Conservation (phyloP, 345 rosid species). For the Rhizophora apiculata region DNA sequence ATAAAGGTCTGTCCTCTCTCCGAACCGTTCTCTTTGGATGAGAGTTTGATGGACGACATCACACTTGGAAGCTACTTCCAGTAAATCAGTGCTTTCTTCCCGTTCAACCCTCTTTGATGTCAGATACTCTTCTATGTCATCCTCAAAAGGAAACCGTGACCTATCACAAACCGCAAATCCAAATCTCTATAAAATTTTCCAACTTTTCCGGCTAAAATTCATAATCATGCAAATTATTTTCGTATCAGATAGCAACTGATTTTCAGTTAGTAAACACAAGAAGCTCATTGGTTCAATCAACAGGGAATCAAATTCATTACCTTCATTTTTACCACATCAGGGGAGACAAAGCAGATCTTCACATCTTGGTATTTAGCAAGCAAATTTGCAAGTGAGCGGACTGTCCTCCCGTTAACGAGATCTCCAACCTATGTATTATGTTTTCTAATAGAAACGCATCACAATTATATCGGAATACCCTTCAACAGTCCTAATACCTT, state of each 20-base stretch:
- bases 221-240: too few species aligned
- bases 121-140: slow-evolving; percentile 85
- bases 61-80: slow-evolving; percentile 82
- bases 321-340: slow-evolving; percentile 91
- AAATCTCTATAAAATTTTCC: too few species aligned
- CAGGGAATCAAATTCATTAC: slow-evolving; percentile 23
- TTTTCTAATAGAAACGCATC: slow-evolving; percentile 38
- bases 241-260: too few species aligned
- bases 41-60: slow-evolving; percentile 89
- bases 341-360: slow-evolving; percentile 83
- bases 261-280: not conserved
- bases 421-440: slow-evolving; percentile 54
- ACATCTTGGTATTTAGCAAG: slow-evolving; percentile 71
- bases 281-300: not conserved
- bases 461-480: slow-evolving; percentile 88
- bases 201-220: too few species aligned
- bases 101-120: slow-evolving; percentile 65
- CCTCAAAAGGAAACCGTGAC: slow-evolving; percentile 34
- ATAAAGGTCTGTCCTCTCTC: slow-evolving; percentile 78
- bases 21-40: slow-evolving; percentile 88
- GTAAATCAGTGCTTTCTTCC: slow-evolving; percentile 82
- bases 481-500: slow-evolving; percentile 84
- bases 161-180: too few species aligned
- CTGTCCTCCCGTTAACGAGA: slow-evolving; percentile 95
- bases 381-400: slow-evolving; percentile 84